Evolutionary conservation across 2,329 filamentous ascomycete species (phyloP), one percentile per base, ranked within the genome.

Genomic region (Sporothrix inflata): DNA sequence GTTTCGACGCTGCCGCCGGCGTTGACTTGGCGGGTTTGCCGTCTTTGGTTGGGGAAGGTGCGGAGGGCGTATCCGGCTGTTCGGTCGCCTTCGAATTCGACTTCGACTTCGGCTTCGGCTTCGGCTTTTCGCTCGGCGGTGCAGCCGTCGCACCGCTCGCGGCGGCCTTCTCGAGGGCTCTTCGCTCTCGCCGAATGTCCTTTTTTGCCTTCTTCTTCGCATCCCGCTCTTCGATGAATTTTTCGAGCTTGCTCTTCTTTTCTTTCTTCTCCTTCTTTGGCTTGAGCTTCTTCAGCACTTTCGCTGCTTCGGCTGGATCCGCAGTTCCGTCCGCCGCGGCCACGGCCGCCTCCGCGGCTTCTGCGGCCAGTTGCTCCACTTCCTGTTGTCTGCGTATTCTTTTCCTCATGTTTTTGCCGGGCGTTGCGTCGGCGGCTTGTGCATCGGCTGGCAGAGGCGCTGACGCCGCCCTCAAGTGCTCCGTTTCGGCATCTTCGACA

Each of bases 391-490:
- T 60, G 34, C 72, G 69, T 19, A 75, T 27, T 70, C 60, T 72
- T 24, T 75, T 75, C 12, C 65, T 53, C 63, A 19, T 71, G 12
- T 75, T 75, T 30, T 72, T 75, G 45, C 76, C 76, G 7, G 42
- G 51, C 19, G 0, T 40, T 8, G 24, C 8, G 38, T 34, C 24
- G 34, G 40, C 24, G 24, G 19, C 53, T 60, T 60, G 53, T n/a
- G 27, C 8, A 14, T 8, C 27, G 53, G 27, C 4, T 19, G 27
- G 27, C 6, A 3, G 16, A 4, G 27, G 19, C 19, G 55, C 4
- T 21, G 55, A 16, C 5, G 60, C 38, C 19, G 16, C 19, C 30
- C 38, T 60, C 14, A 19, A 12, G 3, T 57, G 49, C 30, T 53
- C 11, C 11, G 4, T 45, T 30, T 69, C 67, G 3, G 45, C 45